Conservation (phyloP, 78 protist genomes). For the Mantamonas sphyraenae region DNA sequence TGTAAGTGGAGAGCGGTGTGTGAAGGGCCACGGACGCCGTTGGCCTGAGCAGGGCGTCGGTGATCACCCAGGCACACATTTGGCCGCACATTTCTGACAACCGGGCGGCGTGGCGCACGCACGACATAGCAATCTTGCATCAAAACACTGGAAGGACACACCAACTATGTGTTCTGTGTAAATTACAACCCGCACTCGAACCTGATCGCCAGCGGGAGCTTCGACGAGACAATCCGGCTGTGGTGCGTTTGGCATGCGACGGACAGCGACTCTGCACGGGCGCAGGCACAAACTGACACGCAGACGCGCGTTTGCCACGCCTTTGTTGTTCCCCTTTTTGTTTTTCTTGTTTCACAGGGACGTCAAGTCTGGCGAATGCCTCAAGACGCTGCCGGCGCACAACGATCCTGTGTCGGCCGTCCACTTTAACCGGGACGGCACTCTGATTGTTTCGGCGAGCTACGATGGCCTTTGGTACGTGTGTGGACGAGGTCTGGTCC, state of each 20-base stretch:
- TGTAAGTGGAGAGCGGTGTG: no score
- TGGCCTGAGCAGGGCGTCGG: no score
- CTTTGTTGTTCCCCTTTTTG: no score
- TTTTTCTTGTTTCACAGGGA: no score
- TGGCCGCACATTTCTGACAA: no score
- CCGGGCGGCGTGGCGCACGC: no score
- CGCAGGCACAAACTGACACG: neutral
- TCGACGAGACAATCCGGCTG: slow-evolving; percentile 71
- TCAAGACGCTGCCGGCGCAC: slow-evolving; percentile 67
- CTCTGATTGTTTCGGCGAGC: slow-evolving; percentile 69
- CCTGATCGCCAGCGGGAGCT: slow-evolving; percentile 79
- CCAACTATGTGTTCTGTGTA: slow-evolving; percentile 66
- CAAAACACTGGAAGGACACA: slow-evolving; percentile 69
- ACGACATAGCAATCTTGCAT: slow-evolving; percentile 27
- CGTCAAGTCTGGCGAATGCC: slow-evolving; percentile 53
- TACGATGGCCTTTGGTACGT: slow-evolving; percentile 67
- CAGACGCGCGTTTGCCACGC: no score
- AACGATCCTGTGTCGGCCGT: slow-evolving; percentile 83
- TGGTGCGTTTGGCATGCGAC: slow-evolving; percentile 20
- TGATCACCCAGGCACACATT: no score
- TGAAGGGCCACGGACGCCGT: no score
- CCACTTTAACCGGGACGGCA: slow-evolving; percentile 83
- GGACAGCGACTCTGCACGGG: neutral
- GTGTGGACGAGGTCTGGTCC: neutral
- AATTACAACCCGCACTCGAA: slow-evolving; percentile 72